Conservation (phyloP, 306 rosid genomes). For the Nissolia schottii region DNA sequence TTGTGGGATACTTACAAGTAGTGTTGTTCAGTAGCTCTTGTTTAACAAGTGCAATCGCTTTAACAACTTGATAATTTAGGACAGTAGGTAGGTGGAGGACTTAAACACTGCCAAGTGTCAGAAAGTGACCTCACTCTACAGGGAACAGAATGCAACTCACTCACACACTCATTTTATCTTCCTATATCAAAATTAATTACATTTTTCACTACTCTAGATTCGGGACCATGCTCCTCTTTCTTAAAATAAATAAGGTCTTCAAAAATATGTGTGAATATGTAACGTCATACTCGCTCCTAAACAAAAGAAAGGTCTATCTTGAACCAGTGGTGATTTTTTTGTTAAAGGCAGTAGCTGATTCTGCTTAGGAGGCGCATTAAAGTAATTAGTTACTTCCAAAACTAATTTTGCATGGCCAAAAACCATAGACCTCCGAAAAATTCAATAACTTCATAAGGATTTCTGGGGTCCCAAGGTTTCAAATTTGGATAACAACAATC, state of each 20-base stretch:
- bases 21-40: background rate
- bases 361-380: background rate
- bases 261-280: no score
- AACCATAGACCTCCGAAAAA: background rate
- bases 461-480: constrained; percentile 29
- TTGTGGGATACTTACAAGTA: constrained; percentile 5
- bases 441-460: background rate
- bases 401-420: background rate
- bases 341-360: background rate
- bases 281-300: no score
- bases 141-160: constrained; percentile 36
- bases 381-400: background rate
- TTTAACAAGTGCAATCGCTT: constrained; percentile 7
- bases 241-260: constrained; percentile 17
- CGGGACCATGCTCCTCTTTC: constrained; percentile 36
- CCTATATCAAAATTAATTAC: no score
- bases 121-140: constrained; percentile 27
- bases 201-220: background rate
- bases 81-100: constrained; percentile 44
- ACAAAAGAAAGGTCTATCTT: no score
- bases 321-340: no score
- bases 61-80: constrained; percentile 7
- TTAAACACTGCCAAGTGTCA: constrained; percentile 30
- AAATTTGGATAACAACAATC: constrained; percentile 28
- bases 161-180: constrained; percentile 50